These are phyloP conservation scores for Crepidotus variabilis DNA, from an alignment of 768 basidiomycete genomes.

Conservation along the genomic window DNA sequence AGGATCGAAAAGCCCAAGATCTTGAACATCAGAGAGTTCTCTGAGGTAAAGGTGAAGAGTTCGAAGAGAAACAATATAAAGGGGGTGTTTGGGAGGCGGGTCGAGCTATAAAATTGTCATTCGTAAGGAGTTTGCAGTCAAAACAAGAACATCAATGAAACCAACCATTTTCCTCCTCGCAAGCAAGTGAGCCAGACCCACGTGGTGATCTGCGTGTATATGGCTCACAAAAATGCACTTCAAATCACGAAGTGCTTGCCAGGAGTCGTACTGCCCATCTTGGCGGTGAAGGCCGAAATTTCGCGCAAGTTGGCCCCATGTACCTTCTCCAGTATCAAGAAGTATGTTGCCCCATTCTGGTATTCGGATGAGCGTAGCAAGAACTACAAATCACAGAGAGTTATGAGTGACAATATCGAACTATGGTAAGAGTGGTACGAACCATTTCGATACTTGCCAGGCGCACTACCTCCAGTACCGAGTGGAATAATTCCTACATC, in stretches of 20 bases:
- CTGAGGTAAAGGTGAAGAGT: slow-evolving; percentile 61
- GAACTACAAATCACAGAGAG: slow-evolving; percentile 60
- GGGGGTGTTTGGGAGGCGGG: slow-evolving; percentile 54
- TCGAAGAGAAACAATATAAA: slow-evolving; percentile 68
- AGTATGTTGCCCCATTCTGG: slow-evolving; percentile 71
- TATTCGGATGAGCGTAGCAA: slow-evolving; percentile 72
- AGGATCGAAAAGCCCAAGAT: slow-evolving; percentile 54
- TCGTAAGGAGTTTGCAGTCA: neutral
- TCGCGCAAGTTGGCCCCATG: slow-evolving; percentile 83
- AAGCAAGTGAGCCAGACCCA: slow-evolving; percentile 74
- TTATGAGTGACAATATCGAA: neutral
- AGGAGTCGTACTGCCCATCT: slow-evolving; percentile 34
- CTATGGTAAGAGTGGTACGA: slow-evolving; percentile 9
- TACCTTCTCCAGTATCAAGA: slow-evolving; percentile 91
- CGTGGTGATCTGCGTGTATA: slow-evolving; percentile 90
- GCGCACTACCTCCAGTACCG: slow-evolving; percentile 86
- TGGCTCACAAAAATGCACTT: slow-evolving; percentile 87
- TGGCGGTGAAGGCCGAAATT: slow-evolving; percentile 56
- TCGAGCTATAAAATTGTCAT: slow-evolving; percentile 44
- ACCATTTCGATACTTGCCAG: slow-evolving; percentile 89
- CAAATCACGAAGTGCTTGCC: slow-evolving; percentile 62
- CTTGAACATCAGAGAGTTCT: slow-evolving; percentile 70
- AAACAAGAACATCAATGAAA: neutral
- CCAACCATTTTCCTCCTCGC: slow-evolving; percentile 63
- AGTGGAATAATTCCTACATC: slow-evolving; percentile 72